Evolutionary conservation across 208 protist species (phyloP), one percentile per base, ranked within the genome.

Genomic region (Acanthamoeba rhysodes): DNA sequence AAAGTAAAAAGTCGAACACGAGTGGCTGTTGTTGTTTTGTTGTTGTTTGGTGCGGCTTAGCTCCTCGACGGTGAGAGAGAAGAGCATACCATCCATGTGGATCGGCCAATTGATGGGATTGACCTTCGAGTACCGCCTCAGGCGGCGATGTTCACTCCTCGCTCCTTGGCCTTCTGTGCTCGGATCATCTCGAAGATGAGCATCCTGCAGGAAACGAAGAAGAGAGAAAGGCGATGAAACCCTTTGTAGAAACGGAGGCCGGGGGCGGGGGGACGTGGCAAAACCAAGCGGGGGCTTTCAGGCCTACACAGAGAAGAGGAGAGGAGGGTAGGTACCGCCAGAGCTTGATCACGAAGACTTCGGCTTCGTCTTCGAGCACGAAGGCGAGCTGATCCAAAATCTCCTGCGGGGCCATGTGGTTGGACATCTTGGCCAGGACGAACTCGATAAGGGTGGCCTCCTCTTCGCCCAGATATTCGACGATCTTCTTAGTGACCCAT

Each of bases 361-460:
- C 96, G 24, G 96, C 96, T 53, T 97, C 95, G 27, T 97, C 95
- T 27, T 97, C 96, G n/a, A 97, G 87, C 12, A 97, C 96, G 20
- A 93, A 64, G 24, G 62, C 50, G 6, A 97, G 34, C 78, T 97
- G 95, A n/a, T 48, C 57, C 29, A 97, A 64, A 18, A 97, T 68
- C 59, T 76, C 29, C 6, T 95, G 45, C n/a, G 95, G 96, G 1
- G 34, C n/a, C 24, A 41, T 76, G 24, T 96, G 72, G 22, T 90
- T 45, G 37, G 84, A 70, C 53, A 97, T 66, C n/a, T 95, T 62
- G 7, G 82, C 85, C 20, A 84, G 37, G 4, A 97, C 95, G 55
- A 95, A 96, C 29, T 96, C 90, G n/a, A 96, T 96, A 1, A 97
- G 55, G 2, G 62, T 76, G 22, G 34, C n/a, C 10, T 96, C 90